A percentile compares a stretch with the other conserved stretches of the same genome.
phyloP scores from a whole-genome alignment of 179 eudicot genomes.

The Beta lomatogona region DNA sequence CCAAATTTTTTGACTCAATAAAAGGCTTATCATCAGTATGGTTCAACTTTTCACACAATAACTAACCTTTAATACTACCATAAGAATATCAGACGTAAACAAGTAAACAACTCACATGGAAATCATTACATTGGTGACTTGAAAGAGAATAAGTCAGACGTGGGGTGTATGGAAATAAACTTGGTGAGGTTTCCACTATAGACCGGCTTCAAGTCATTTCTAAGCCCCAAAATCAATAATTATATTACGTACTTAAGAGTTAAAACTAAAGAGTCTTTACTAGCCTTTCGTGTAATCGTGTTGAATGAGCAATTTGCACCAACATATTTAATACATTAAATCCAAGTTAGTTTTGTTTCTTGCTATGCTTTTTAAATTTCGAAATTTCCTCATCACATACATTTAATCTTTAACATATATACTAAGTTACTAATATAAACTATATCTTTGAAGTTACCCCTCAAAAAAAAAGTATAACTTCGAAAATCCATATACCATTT shows the following conservation, averaged over 20 bases:
- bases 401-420: too few species aligned
- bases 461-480: too few species aligned
- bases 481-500: too few species aligned
- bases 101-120: not conserved
- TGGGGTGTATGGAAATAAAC: not conserved
- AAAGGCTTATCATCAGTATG: not conserved
- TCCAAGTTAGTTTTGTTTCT: not conserved
- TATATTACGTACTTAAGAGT: too few species aligned
- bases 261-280: not conserved
- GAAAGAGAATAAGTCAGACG: not conserved
- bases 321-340: not conserved
- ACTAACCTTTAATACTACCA: not conserved
- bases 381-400: too few species aligned
- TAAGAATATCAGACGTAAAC: not conserved
- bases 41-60: not conserved
- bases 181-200: not conserved
- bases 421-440: too few species aligned
- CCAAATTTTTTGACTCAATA: not conserved
- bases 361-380: too few species aligned
- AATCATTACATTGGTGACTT: conserved; percentile 2
- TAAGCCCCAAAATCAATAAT: not conserved
- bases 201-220: not conserved
- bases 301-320: not conserved
- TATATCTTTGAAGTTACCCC: too few species aligned
- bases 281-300: too few species aligned